Conservation (phyloP, 2,329 filamentous ascomycete genomes). For the Neurospora crassa region DNA sequence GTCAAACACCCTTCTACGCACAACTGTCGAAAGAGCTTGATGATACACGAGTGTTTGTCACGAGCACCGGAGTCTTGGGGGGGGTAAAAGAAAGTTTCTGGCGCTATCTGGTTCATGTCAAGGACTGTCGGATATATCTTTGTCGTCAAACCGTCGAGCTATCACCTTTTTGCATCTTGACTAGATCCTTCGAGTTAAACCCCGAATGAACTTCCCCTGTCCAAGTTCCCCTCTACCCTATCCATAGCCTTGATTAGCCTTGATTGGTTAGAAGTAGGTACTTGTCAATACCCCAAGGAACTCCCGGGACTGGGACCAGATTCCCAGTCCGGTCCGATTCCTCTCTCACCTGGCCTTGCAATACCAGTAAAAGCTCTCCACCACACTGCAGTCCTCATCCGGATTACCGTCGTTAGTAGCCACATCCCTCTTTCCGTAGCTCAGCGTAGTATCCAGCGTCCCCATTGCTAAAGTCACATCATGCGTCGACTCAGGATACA, state of each 20-base stretch:
- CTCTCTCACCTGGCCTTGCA: neutral
- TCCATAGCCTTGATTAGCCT: neutral
- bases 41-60: too few relatives aligned
- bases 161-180: neutral
- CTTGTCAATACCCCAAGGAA: neutral
- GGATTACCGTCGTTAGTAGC: neutral
- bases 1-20: too few relatives aligned
- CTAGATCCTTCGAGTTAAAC: neutral
- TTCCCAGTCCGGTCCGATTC: neutral
- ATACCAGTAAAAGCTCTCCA: neutral
- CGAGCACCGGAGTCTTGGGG: neutral
- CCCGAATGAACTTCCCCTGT: neutral
- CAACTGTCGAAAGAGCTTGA: too few relatives aligned
- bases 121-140: neutral
- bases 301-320: neutral
- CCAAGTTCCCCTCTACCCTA: neutral
- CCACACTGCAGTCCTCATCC: neutral
- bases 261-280: neutral
- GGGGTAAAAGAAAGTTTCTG: neutral
- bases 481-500: too few relatives aligned
- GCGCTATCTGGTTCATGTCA: neutral
- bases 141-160: neutral
- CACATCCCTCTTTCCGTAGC: too few relatives aligned
- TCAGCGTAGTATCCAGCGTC: too few relatives aligned
- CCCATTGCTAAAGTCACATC: too few relatives aligned